Evolutionary conservation across 192 early-diverging fungal species (phyloP).

Genomic region (Polychytrium aggregatum): DNA sequence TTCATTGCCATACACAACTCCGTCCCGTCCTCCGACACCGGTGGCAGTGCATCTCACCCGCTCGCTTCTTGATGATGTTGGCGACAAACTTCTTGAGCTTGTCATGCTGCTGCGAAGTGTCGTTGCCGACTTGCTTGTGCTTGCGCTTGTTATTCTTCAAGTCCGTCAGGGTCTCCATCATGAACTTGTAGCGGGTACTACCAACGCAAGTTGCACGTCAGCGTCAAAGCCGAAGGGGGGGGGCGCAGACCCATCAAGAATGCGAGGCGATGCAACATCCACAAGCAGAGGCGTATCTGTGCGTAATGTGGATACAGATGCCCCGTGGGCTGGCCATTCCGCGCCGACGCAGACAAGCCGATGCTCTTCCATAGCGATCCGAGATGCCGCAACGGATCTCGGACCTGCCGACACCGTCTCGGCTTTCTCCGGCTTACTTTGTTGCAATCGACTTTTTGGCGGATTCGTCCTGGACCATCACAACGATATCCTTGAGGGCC

Average conservation of each 20-base stretch:
- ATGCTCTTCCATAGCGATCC: too few species aligned
- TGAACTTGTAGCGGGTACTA: slow-evolving; percentile 66
- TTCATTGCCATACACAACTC: too few species aligned
- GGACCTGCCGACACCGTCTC: too few species aligned
- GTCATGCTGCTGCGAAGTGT: slow-evolving; percentile 38
- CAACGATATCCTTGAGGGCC: slow-evolving; percentile 82
- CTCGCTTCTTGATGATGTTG: slow-evolving; percentile 35
- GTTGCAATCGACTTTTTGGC: too few species aligned
- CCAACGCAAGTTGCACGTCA: background rate
- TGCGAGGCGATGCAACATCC: background rate
- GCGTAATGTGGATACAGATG: slow-evolving; percentile 24
- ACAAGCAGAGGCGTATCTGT: slow-evolving; percentile 25
- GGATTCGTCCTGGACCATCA: slow-evolving; percentile 50
- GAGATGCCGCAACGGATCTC: too few species aligned
- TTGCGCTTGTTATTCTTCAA: slow-evolving; percentile 81
- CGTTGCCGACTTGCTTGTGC: too few species aligned
- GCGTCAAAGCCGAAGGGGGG: background rate
- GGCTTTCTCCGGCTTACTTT: too few species aligned
- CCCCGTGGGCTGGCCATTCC: too few species aligned
- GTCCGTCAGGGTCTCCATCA: slow-evolving; percentile 89
- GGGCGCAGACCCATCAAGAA: slow-evolving; percentile 2
- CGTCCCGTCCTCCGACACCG: too few species aligned
- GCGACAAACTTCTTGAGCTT: slow-evolving; percentile 71
- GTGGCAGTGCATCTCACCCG: too few species aligned
- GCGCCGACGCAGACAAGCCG: too few species aligned